phyloP scores from a whole-genome alignment of 192 early-diverging fungal species.

The Geranomyces michiganensis region DNA sequence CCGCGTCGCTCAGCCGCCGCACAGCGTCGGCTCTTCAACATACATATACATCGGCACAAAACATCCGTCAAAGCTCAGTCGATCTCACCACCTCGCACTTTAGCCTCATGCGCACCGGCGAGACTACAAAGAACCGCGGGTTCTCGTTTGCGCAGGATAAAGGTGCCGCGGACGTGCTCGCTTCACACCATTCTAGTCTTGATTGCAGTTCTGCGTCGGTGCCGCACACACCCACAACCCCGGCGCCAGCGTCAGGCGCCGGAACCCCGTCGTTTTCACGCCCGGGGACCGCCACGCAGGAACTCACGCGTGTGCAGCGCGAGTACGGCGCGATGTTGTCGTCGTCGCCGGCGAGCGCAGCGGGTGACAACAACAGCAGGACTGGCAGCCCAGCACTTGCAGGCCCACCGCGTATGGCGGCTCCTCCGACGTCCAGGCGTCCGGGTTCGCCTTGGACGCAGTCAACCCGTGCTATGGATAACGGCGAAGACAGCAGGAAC shows the following conservation, averaged over 20 bases:
- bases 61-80: neutral
- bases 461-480: no score
- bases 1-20: conserved; percentile 11
- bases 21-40: neutral
- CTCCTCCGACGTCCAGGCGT: no score
- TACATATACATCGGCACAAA: neutral
- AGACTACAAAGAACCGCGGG: conserved; percentile 45
- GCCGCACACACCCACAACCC: neutral
- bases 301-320: neutral
- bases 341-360: neutral
- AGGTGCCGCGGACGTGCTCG: conserved; percentile 45
- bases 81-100: conserved; percentile 17
- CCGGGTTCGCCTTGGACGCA: no score
- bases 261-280: neutral
- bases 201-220: neutral
- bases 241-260: neutral
- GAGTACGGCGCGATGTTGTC: conserved; percentile 3
- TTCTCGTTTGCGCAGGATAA: conserved; percentile 48
- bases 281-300: neutral
- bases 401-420: no score
- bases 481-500: no score
- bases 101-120: conserved; percentile 46
- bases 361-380: neutral
- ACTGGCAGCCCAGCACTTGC: neutral
- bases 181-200: neutral